These are phyloP conservation scores for Potentilla sterilis DNA, from an alignment of 306 rosid species.

Conservation along the genomic window DNA sequence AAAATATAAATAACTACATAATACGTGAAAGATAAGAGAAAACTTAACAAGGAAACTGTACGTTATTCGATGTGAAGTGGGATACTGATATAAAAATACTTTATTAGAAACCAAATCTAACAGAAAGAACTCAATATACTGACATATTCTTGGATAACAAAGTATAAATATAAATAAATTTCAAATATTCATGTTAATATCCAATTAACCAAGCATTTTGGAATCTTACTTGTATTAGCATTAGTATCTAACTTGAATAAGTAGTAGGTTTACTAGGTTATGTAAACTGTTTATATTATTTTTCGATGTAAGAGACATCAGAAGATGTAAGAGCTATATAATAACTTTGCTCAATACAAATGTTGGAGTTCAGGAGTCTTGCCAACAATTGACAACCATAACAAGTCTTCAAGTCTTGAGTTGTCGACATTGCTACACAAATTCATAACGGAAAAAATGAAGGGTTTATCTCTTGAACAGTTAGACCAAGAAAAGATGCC, in stretches of 20 bases:
- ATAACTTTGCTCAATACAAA: neutral
- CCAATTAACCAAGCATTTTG: no score
- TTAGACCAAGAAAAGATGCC: no score
- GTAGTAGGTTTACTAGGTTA: neutral
- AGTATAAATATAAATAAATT: neutral
- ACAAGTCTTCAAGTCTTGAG: neutral
- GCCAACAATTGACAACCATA: neutral
- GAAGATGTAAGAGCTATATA: neutral
- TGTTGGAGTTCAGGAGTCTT: neutral
- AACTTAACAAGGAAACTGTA: neutral
- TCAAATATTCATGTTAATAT: neutral
- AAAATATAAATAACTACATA: neutral
- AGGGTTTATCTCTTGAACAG: neutral
- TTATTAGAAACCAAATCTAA: neutral
- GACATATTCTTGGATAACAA: neutral
- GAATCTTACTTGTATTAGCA: neutral
- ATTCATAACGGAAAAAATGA: no score
- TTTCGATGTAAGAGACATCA: neutral
- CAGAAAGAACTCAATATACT: neutral
- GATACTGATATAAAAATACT: neutral
- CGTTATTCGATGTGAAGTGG: neutral
- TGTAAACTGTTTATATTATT: neutral
- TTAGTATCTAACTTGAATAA: constrained; percentile 2
- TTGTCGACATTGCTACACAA: neutral
- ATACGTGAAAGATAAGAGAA: constrained; percentile 1